Percentiles rank a stretch among this genome's conserved stretches.
Evolutionary conservation across 1,284 basidiomycete species (phyloP).

Genomic region (Sparassis latifolia): DNA sequence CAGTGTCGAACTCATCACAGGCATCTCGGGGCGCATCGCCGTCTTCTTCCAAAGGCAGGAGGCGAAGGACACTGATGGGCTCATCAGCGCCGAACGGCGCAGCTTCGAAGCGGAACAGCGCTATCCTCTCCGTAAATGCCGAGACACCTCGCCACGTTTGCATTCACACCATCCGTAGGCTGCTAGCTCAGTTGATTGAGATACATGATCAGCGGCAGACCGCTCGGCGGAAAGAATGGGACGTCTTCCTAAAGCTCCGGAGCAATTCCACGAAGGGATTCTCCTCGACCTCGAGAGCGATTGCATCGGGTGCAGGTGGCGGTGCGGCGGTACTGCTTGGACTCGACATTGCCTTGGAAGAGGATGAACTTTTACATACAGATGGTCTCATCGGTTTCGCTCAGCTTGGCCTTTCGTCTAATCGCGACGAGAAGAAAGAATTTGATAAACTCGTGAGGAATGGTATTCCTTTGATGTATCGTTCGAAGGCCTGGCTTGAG

Average conservation of each 20-base stretch:
- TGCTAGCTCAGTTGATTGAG: conserved; percentile 78
- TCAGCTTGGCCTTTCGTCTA: conserved; percentile 74
- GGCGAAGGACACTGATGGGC: conserved; percentile 33
- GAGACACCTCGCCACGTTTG: conserved; percentile 67
- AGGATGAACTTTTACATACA: conserved; percentile 65
- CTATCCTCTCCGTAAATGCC: conserved; percentile 48
- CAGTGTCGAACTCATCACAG: conserved; percentile 11
- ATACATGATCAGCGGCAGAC: conserved; percentile 84
- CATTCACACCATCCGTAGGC: conserved; percentile 66
- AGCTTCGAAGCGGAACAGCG: conserved; percentile 29
- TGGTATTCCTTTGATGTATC: conserved; percentile 86
- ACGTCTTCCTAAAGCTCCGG: conserved; percentile 74
- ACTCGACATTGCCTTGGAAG: conserved; percentile 53
- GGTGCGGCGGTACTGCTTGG: conserved; percentile 57
- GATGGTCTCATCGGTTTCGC: conserved; percentile 83
- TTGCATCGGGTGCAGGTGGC: conserved; percentile 25
- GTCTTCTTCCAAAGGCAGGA: conserved; percentile 43
- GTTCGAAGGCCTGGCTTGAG: conserved; percentile 87
- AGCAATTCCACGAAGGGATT: conserved; percentile 37
- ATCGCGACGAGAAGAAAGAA: conserved; percentile 71
- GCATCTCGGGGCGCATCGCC: conserved; percentile 38
- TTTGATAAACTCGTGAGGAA: conserved; percentile 75
- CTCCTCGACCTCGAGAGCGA: conserved; percentile 19
- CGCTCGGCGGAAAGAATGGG: conserved; percentile 79
- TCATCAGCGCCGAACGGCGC: conserved; percentile 24